phyloP scores from a whole-genome alignment of 495 filamentous ascomycete genomes.

The Choiromyces venosus region DNA sequence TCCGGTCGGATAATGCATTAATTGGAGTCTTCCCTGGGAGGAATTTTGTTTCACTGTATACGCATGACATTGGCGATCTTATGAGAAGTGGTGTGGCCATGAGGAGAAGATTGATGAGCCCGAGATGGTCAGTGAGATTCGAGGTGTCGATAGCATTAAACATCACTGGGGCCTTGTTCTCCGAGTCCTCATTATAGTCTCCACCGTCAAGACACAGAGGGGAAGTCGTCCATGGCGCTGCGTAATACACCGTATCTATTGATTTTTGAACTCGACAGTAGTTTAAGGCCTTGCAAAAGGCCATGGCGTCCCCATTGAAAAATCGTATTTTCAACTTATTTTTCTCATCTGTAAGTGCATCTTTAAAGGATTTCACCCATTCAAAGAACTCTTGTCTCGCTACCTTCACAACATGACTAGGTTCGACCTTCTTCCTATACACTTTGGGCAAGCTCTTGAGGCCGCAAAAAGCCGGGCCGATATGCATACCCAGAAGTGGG shows the following conservation, averaged over 20 bases:
- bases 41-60: constrained; percentile 49
- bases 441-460: constrained; percentile 9
- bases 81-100: constrained; percentile 49
- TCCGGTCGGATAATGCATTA: constrained; percentile 39
- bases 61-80: constrained; percentile 42
- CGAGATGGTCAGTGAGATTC: constrained; percentile 50
- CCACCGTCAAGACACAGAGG: constrained; percentile 44
- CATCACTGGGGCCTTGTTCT: constrained; percentile 42
- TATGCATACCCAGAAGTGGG: constrained; percentile 48
- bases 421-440: background rate
- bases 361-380: constrained; percentile 42
- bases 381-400: constrained; percentile 40
- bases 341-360: constrained; percentile 10
- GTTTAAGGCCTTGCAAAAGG: constrained; percentile 49
- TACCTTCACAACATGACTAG: constrained; percentile 15
- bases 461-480: constrained; percentile 20
- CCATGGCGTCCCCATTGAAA: constrained; percentile 46
- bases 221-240: constrained; percentile 31
- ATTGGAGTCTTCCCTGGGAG: constrained; percentile 18
- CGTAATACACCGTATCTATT: constrained; percentile 41
- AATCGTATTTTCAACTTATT: constrained; percentile 46
- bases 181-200: constrained; percentile 43
- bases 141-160: constrained; percentile 60
- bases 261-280: constrained; percentile 29
- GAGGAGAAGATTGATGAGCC: constrained; percentile 49